Percentiles rank a stretch among this genome's conserved stretches.
Conservation (phyloP, 331 rosid species). For the Pyracantha coccinea region DNA sequence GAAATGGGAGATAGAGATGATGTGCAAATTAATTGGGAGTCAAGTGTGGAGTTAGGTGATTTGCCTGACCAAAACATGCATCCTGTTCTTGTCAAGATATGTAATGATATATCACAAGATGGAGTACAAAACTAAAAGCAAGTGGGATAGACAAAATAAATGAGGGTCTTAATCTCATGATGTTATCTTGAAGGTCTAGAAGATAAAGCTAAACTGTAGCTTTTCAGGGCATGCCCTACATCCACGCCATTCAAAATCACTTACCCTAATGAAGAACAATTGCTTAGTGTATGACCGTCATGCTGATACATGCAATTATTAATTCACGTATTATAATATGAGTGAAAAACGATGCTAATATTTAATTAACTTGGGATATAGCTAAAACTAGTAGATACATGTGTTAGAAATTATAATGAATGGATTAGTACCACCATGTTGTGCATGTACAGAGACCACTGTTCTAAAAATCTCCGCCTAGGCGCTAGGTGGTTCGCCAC, state of each 20-base stretch:
- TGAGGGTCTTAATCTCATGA: constrained; percentile 27
- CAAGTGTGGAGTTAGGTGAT: constrained; percentile 29
- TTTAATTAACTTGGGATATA: too few relatives aligned
- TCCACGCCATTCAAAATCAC: constrained; percentile 2
- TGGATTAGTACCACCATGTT: too few relatives aligned
- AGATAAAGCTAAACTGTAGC: constrained; percentile 19
- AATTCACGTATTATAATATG: too few relatives aligned
- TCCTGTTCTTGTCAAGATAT: constrained; percentile 10
- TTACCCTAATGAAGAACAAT: background rate
- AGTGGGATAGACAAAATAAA: constrained; percentile 33
- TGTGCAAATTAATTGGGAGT: constrained; percentile 13
- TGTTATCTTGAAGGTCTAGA: constrained; percentile 21
- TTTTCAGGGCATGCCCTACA: constrained; percentile 34
- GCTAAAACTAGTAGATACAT: too few relatives aligned
- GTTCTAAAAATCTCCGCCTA: too few relatives aligned
- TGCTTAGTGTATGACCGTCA: too few relatives aligned
- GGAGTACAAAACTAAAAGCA: constrained; percentile 28
- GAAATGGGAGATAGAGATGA: background rate
- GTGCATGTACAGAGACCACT: too few relatives aligned
- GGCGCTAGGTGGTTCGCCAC: too few relatives aligned
- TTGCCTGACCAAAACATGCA: constrained; percentile 31
- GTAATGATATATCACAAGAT: constrained; percentile 8
- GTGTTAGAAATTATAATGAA: too few relatives aligned
- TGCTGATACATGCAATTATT: too few relatives aligned
- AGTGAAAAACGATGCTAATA: too few relatives aligned